Evolutionary conservation across 2,329 filamentous ascomycete genomes (phyloP).

Genomic region (Alternaria gaisen): DNA sequence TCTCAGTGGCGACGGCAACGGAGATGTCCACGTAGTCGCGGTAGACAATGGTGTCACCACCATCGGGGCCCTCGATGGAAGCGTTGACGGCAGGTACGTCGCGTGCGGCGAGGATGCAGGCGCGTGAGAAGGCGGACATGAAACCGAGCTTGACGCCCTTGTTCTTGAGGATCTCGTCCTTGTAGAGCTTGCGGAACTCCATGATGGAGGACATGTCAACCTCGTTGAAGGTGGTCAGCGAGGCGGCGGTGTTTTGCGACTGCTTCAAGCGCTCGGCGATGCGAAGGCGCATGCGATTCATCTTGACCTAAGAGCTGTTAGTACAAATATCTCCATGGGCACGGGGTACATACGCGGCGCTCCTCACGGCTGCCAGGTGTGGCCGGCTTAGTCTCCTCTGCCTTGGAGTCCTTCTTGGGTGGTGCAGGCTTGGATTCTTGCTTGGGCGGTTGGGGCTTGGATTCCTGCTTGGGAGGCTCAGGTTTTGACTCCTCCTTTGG

Average conservation of each 20-base stretch:
- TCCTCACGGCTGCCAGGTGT: constrained; percentile 81
- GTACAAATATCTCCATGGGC: constrained; percentile 4
- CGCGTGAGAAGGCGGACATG: constrained; percentile 96
- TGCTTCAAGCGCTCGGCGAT: constrained; percentile 99
- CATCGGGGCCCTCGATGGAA: constrained; percentile 93
- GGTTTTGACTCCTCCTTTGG: constrained; percentile 54
- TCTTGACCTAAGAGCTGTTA: constrained; percentile 78
- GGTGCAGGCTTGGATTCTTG: constrained; percentile 36
- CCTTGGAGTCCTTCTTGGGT: constrained; percentile 47
- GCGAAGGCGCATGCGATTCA: constrained; percentile 98
- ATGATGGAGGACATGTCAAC: constrained; percentile 98
- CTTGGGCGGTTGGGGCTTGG: constrained; percentile 49
- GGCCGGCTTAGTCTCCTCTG: constrained; percentile 43
- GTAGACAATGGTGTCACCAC: constrained; percentile 97
- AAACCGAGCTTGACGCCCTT: constrained; percentile 98
- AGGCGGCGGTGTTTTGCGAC: constrained; percentile 97
- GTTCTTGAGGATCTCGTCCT: constrained; percentile 95
- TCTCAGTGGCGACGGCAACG: constrained; percentile 95
- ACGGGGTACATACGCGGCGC: constrained; percentile 72
- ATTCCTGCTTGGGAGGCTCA: constrained; percentile 50
- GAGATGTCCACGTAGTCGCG: constrained; percentile 98
- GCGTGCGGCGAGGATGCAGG: constrained; percentile 89
- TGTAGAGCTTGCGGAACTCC: constrained; percentile 97
- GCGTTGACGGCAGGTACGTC: constrained; percentile 96
- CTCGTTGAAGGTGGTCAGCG: constrained; percentile 97